Conservation (phyloP, 768 basidiomycete species). For the Leccinum ochraceum region DNA sequence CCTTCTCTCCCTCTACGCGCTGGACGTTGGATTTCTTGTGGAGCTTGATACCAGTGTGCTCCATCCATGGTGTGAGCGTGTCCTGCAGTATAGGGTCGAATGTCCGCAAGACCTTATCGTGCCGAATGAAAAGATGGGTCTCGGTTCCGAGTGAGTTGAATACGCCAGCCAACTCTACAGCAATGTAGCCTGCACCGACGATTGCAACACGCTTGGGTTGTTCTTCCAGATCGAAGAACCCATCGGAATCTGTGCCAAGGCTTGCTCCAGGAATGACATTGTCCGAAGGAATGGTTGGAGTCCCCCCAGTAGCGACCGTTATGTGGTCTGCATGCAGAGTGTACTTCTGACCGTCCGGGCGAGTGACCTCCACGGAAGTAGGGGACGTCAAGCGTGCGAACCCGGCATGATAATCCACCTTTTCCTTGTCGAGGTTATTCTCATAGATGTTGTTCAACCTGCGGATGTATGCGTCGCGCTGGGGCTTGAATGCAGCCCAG, state of each 20-base stretch:
- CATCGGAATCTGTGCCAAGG: constrained; percentile 90
- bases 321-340: constrained; percentile 75
- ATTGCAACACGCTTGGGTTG: constrained; percentile 94
- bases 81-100: constrained; percentile 91
- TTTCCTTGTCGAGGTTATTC: constrained; percentile 81
- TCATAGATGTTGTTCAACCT: constrained; percentile 91
- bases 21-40: constrained; percentile 77
- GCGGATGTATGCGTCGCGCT: constrained; percentile 94
- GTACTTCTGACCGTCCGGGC: constrained; percentile 67
- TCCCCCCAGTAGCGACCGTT: constrained; percentile 84
- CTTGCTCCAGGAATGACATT: constrained; percentile 85
- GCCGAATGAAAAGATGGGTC: constrained; percentile 89
- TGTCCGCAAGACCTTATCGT: constrained; percentile 86
- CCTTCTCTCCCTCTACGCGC: constrained; percentile 75
- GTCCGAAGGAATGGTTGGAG: constrained; percentile 77
- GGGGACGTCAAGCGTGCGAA: constrained; percentile 70
- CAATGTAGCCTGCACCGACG: constrained; percentile 97
- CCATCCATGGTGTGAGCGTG: constrained; percentile 87
- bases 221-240: constrained; percentile 89
- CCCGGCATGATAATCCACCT: constrained; percentile 85
- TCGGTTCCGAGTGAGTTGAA: constrained; percentile 89
- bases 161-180: constrained; percentile 94
- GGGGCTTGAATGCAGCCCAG: constrained; percentile 90
- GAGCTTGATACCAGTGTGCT: constrained; percentile 88
- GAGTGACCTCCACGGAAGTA: constrained; percentile 71